Evolutionary conservation across 805 yeast genomes (phyloP).

Genomic region (Wickerhamiella australiensis): DNA sequence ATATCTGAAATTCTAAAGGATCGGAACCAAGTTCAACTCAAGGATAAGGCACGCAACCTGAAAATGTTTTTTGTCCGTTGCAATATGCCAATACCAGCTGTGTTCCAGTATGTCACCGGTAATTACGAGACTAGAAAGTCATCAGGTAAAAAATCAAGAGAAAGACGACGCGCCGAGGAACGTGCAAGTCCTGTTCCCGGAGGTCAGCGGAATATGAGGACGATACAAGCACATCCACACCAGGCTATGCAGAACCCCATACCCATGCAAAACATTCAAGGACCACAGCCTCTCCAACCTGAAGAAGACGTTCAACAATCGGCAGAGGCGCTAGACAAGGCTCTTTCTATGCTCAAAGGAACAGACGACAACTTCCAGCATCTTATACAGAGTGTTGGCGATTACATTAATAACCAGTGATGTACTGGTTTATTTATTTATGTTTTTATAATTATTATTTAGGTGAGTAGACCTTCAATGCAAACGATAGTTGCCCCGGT

Average conservation of each 20-base stretch:
- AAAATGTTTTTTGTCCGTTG: conserved; percentile 73
- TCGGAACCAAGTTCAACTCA: conserved; percentile 81
- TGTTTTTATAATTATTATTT: background rate
- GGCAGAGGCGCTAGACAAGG: conserved; percentile 14
- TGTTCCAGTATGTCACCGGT: conserved; percentile 76
- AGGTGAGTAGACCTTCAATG: background rate
- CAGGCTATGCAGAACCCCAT: background rate
- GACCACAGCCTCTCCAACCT: conserved; percentile 1
- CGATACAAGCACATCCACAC: background rate
- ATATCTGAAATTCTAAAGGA: conserved; percentile 73
- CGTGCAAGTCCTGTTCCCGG: conserved; percentile 1
- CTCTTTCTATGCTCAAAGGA: conserved; percentile 11
- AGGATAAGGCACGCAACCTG: conserved; percentile 95
- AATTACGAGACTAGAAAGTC: conserved; percentile 32
- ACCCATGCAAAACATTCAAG: background rate
- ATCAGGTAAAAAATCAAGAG: conserved; percentile 16
- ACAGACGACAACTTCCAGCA: conserved; percentile 18
- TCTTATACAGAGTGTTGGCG: conserved; percentile 24
- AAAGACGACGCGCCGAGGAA: conserved; percentile 1
- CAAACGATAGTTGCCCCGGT: background rate
- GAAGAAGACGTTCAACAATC: conserved; percentile 12
- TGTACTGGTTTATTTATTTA: conserved; percentile 4
- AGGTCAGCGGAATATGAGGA: background rate
- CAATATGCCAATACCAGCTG: conserved; percentile 66
- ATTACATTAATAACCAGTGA: conserved; percentile 20